Evolutionary conservation across 2,329 filamentous ascomycete genomes (phyloP), one percentile per base, ranked within the genome.

Genomic region (Trichophyton rubrum): DNA sequence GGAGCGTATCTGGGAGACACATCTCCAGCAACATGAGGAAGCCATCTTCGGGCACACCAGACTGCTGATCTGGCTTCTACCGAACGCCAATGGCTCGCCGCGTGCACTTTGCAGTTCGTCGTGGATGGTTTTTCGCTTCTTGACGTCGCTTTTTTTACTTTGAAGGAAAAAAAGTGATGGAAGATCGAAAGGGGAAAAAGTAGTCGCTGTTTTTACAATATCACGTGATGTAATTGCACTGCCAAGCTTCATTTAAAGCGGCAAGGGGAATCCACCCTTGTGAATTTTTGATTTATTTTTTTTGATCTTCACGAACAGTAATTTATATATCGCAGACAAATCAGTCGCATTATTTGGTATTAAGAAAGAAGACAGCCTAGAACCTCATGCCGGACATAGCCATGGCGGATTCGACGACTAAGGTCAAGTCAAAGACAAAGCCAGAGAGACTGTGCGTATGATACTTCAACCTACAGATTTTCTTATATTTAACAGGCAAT

Each of bases 21-120:
- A 83, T 74, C 79, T 78, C 79, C 81, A 81, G 74, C 81, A 82
- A 68, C 77, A 80, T 60, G 77, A 73, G 62, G 80, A 80, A 69
- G 80, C 79, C 82, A 84, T 84, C 11, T 30, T 30, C 55, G 9
- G 55, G 40, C 24, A 35, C 24, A 35, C 49, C 49, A 35, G 27
- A 27, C 33, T 35, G 24, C 49, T 45, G 43, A 27, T 17, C 41
- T 59, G 49, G 40, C 4, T 49, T 30, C 33, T 47, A 53, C 49
- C 49, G 15, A 35, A 55, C 33, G 27, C 49, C 49, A 55, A 55
- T 55, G 49, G 49, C 49, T 35, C n/a, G 49, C 49, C 15, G 40
- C n/a, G 9, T 57, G 7, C 40, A 35, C 22, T 35, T 59, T 24
- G 49, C 27, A 17, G 49, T 55, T 35, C 27, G 22, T 20, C 41